Conservation (phyloP, 441 rosid species). For the Kokia cookei region DNA sequence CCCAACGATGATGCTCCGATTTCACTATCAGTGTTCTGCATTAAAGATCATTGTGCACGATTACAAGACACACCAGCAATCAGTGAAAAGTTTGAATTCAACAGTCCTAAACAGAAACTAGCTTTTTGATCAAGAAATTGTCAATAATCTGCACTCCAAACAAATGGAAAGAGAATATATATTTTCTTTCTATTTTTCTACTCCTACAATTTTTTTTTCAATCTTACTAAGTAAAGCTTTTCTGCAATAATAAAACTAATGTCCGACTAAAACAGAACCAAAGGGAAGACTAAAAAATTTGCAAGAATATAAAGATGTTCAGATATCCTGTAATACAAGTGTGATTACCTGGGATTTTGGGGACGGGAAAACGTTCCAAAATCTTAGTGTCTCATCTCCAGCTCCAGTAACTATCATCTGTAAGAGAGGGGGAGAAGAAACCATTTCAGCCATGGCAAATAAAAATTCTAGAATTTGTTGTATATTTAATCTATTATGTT, state of each 20-base stretch:
- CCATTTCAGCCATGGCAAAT: background rate
- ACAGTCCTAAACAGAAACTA: background rate
- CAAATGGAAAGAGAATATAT: background rate
- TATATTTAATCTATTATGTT: background rate
- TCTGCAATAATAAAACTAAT: background rate
- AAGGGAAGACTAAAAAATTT: background rate
- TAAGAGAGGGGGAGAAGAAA: background rate
- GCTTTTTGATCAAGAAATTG: background rate
- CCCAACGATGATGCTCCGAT: constrained; percentile 82
- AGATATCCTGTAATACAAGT: background rate
- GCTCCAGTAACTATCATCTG: constrained; percentile 97
- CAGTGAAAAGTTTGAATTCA: too few species aligned
- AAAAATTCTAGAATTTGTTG: background rate
- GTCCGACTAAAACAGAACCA: background rate
- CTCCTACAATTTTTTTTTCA: too few species aligned
- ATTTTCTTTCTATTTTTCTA: background rate
- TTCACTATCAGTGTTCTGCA: constrained; percentile 78
- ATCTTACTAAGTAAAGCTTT: background rate
- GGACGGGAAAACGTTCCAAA: constrained; percentile 96
- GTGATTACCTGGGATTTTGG: constrained; percentile 75
- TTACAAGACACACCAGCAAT: too few species aligned
- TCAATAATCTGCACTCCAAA: background rate
- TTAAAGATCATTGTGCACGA: background rate
- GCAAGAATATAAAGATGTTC: background rate
- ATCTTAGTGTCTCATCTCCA: constrained; percentile 92